Percentiles rank a stretch among this genome's conserved stretches.
phyloP scores from a whole-genome alignment of 1,284 basidiomycete genomes.

The Stereum hirsutum region DNA sequence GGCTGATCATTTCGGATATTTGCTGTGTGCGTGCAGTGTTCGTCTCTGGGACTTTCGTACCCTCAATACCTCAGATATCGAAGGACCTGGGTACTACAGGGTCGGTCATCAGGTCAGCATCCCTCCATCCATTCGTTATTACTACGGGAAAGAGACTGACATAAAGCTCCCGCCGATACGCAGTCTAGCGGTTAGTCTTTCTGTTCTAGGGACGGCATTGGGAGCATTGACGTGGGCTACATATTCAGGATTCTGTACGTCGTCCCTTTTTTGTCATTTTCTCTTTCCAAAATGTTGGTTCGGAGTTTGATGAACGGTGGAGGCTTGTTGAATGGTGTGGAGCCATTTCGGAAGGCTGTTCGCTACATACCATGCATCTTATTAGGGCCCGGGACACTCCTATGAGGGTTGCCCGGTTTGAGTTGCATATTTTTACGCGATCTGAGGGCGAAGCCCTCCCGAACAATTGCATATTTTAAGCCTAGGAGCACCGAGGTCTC shows the following conservation, averaged over 20 bases:
- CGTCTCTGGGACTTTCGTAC: constrained; percentile 59
- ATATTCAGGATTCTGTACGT: constrained; percentile 42
- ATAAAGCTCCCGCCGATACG: constrained; percentile 8
- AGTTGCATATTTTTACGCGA: too few relatives aligned
- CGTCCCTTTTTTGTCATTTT: too few relatives aligned
- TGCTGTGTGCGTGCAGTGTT: constrained; percentile 37
- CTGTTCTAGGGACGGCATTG: constrained; percentile 31
- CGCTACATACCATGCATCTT: too few relatives aligned
- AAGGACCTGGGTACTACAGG: constrained; percentile 47
- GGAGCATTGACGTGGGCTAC: constrained; percentile 44
- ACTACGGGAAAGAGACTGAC: not conserved
- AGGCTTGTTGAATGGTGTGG: too few relatives aligned
- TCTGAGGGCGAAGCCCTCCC: too few relatives aligned
- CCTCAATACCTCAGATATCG: constrained; percentile 59
- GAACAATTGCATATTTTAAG: too few relatives aligned
- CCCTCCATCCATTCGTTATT: constrained; percentile 4
- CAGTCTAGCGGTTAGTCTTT: constrained; percentile 35
- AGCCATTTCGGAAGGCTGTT: too few relatives aligned
- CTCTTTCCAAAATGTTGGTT: too few relatives aligned
- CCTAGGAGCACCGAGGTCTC: too few relatives aligned
- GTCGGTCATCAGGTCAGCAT: constrained; percentile 43
- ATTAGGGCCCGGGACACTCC: too few relatives aligned
- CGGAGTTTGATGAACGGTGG: too few relatives aligned
- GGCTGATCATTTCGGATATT: not conserved
- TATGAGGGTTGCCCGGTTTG: too few relatives aligned